These are phyloP conservation scores for Epichloe baconii DNA, from an alignment of 2,329 filamentous ascomycete species.

Conservation along the genomic window DNA sequence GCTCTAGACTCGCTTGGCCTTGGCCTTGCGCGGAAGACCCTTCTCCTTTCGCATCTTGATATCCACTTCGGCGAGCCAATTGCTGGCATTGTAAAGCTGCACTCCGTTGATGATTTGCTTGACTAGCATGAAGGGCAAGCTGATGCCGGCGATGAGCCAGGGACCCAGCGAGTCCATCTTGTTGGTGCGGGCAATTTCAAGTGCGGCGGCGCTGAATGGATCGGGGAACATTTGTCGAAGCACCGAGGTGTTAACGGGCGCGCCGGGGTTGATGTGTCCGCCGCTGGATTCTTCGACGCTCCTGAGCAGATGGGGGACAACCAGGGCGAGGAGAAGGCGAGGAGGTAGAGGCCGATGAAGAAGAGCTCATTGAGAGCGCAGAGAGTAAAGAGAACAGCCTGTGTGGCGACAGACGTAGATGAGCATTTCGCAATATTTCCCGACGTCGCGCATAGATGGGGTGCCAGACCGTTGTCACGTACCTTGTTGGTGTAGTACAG, in stretches of 20 bases:
- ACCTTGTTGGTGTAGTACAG: slow-evolving; percentile 97
- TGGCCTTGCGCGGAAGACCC: slow-evolving; percentile 38
- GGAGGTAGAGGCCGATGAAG: slow-evolving; percentile 95
- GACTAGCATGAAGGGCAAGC: slow-evolving; percentile 72
- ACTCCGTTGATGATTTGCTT: slow-evolving; percentile 94
- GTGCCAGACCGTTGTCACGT: slow-evolving; percentile 17
- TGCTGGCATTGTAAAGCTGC: slow-evolving; percentile 85
- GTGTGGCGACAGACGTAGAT: not conserved
- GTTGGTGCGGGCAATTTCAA: slow-evolving; percentile 87
- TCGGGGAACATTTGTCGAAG: slow-evolving; percentile 70
- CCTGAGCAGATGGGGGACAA: slow-evolving; percentile 69
- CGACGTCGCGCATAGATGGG: not conserved
- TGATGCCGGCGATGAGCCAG: slow-evolving; percentile 65
- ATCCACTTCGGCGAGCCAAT: slow-evolving; percentile 89
- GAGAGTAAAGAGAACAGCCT: slow-evolving; percentile 84
- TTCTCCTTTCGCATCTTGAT: slow-evolving; percentile 43
- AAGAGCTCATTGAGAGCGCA: slow-evolving; percentile 90
- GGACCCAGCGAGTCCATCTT: slow-evolving; percentile 64
- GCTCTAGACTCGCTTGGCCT: slow-evolving; percentile 19
- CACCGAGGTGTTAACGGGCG: slow-evolving; percentile 54
- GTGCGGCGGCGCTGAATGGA: slow-evolving; percentile 81
- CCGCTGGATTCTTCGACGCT: slow-evolving; percentile 41
- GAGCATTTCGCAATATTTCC: slow-evolving; percentile 7
- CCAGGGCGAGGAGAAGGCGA: slow-evolving; percentile 86
- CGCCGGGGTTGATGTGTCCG: slow-evolving; percentile 48